Base-by-base conservation (phyloP, 495 filamentous ascomycete genomes). In the Talaromyces nanjingensis region DNA sequence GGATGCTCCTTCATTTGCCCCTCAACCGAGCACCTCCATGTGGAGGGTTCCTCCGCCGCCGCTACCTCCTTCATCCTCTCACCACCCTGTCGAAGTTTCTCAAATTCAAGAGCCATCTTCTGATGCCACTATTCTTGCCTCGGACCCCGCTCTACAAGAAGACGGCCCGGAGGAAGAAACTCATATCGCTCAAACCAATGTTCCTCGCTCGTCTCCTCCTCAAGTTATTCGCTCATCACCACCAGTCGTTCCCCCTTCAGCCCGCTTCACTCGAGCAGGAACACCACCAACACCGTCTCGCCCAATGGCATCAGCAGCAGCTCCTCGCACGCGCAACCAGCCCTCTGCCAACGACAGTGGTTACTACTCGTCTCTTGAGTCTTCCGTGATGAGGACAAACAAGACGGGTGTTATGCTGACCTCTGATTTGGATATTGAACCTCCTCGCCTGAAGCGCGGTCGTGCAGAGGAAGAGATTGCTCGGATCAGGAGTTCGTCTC, bases 311-410 rank as follows among this genome's bases (percentile, higher is more conserved):
- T 85, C 89, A 20, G 76, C 71, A 33, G 72, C 77, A 49, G 79
- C 77, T 49, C 81, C 80, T 66, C 84, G 81, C 12, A 77, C 81
- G 12, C 84, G 86, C 57, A 93, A 91, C 74, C 86, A 89, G 54
- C 93, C 90, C 70, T 74, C 74, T n/a, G 84, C 86, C 77, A 92
- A 96, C 67, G 94, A 98, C 69, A 97, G 93, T 72, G 94, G 94
- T 11, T 98, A 97, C 73, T 96, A 96, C 69, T 98, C 94, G 1
- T 97, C 93, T 0, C 77, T 98, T n/a, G 94, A 97, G 53, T 98
- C 94, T 1, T 97, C 94, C 0, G 91, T 82, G n/a, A 81, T 91
- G 67, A 84, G 93, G 34, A 86, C 88, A 29, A 85, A 86, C 60
- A 84, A 84, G 61, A 70, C 77, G 37, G 79, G 77, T 6, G 77